phyloP scores from a whole-genome alignment of 345 rosid species.

The Linum trigynum region DNA sequence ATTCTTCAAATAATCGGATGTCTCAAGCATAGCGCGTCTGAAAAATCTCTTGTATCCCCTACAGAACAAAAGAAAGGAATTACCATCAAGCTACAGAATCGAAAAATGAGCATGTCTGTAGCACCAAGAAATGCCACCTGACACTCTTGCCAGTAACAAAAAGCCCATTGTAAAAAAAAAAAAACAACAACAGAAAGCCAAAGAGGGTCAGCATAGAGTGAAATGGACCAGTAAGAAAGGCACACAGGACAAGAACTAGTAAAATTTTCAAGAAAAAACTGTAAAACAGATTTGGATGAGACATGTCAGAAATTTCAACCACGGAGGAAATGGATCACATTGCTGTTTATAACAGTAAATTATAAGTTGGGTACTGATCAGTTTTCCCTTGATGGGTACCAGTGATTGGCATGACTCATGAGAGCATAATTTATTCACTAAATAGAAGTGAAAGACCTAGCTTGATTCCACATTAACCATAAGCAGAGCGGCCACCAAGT shows the following conservation, averaged over 20 bases:
- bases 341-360: neutral
- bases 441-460: no score
- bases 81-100: neutral
- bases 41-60: slow-evolving; percentile 81
- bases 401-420: no score
- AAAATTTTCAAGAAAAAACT: slow-evolving; percentile 15
- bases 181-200: slow-evolving; percentile 76
- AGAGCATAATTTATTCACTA: no score
- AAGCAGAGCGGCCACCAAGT: no score
- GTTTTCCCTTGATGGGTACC: no score
- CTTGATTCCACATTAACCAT: no score
- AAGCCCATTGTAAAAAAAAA: no score
- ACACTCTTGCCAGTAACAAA: neutral
- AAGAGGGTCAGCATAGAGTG: neutral
- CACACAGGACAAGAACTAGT: no score
- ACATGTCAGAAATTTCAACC: slow-evolving; percentile 77
- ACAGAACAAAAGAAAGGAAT: slow-evolving; percentile 7
- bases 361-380: no score
- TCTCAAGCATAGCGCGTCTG: slow-evolving; percentile 51
- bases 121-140: neutral
- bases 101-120: neutral
- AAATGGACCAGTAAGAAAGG: no score
- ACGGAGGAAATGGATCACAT: slow-evolving; percentile 18
- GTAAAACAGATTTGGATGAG: slow-evolving; percentile 79
- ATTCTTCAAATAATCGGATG: slow-evolving; percentile 56